Base-by-base conservation (phyloP, 805 yeast genomes). In the Myxozyma vanderwaltii region DNA sequence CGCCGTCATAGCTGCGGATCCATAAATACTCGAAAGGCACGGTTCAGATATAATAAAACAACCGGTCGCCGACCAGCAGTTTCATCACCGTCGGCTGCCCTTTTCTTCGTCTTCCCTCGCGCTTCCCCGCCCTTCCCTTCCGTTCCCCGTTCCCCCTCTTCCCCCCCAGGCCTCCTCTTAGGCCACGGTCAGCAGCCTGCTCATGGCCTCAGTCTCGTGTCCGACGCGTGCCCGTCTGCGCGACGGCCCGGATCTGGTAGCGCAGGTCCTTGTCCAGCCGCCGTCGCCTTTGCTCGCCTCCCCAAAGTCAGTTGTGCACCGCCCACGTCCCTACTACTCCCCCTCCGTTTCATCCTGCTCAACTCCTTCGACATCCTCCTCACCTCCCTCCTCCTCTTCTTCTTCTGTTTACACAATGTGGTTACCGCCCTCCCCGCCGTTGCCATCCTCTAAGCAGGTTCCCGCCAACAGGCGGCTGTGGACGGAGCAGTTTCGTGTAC, bases 401-500 rank as follows among this genome's bases (percentile, higher is more conserved):
- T 57, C 64, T 21, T 58, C 63, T 10, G 52, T 56, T 15, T 33
- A 44, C 43, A 51, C 45, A 17, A 50, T 50, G 40, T 51, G 56
- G 60, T 17, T 49, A 1, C 23, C 50, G 5, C 46, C 62, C 6
- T 7, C 58, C 21, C n/a, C 44, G 39, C 29, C 50, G 4, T 6
- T 47, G n/a, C 27, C 44, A 6, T 24, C 40, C 6, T 8, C 19
- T 19, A 43, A 17, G 12, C 15, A 15, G 19, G 41, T 15, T 17
- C 52, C 55, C 23, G 49, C 21, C 4, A 23, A 13, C 26, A 15
- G 27, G 51, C 49, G 33, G 17, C 8, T 55, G 19, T 61, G 67
- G 56, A 26, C 41, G 8, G 62, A 65, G 10, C 68, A 68, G 41
- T 68, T 68, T 53, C 69, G 68, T 44, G 51, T 54, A 17, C 64